Evolutionary conservation across 768 basidiomycete genomes (phyloP).

Genomic region (Termitomyces sp.): DNA sequence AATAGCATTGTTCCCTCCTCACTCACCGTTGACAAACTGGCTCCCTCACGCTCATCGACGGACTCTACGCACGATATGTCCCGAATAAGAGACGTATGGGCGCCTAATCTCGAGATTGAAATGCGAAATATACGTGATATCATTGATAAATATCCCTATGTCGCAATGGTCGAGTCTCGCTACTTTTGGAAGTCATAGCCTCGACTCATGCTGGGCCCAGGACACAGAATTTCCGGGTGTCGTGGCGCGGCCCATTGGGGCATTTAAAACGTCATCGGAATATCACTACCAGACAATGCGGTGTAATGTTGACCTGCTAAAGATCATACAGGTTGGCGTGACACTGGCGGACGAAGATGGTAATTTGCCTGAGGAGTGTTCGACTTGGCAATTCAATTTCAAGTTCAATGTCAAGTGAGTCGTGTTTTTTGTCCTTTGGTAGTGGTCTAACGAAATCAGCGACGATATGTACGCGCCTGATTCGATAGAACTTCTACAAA

Average conservation of each 20-base stretch:
- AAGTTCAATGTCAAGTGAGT: constrained; percentile 81
- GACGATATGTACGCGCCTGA: constrained; percentile 99
- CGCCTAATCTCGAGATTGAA: constrained; percentile 86
- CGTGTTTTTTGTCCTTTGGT: background rate
- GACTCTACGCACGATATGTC: constrained; percentile 41
- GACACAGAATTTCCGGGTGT: constrained; percentile 99
- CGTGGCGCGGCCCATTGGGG: constrained; percentile 93
- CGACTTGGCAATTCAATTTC: constrained; percentile 99
- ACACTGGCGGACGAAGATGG: constrained; percentile 94
- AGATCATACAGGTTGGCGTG: constrained; percentile 96
- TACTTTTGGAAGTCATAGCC: constrained; percentile 14
- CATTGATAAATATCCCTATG: constrained; percentile 88
- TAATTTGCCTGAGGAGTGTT: constrained; percentile 81
- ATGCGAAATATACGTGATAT: constrained; percentile 83
- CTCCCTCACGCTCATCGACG: constrained; percentile 16
- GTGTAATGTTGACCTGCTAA: constrained; percentile 96
- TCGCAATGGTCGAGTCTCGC: constrained; percentile 78
- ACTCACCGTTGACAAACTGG: constrained; percentile 8
- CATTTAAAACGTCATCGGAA: constrained; percentile 94
- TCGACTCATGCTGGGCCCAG: constrained; percentile 39
- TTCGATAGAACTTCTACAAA: constrained; percentile 89
- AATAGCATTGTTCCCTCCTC: background rate
- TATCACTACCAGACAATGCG: constrained; percentile 99
- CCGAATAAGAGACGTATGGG: constrained; percentile 95
- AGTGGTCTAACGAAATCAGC: constrained; percentile 31